Evolutionary conservation across 2,329 filamentous ascomycete species (phyloP).

Genomic region (Coniochaeta sp.): DNA sequence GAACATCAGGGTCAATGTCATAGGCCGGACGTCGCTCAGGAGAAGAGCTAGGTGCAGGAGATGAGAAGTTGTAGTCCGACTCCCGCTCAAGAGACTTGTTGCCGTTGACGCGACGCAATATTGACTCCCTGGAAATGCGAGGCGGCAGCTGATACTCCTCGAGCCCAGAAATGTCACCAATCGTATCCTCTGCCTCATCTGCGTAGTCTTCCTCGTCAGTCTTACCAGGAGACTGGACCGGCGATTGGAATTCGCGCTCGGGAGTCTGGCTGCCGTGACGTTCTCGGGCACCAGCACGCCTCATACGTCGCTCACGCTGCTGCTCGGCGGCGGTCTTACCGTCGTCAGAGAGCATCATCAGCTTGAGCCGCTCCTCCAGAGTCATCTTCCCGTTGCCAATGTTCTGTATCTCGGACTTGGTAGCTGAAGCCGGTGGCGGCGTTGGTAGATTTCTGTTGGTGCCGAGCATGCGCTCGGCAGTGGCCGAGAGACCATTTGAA

Average conservation of each 20-base stretch:
- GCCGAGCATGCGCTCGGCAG: conserved; percentile 63
- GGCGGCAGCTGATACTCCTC: conserved; percentile 61
- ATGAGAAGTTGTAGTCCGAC: conserved; percentile 58
- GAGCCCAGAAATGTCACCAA: conserved; percentile 52
- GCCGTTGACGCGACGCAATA: conserved; percentile 78
- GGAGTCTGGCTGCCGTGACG: conserved; percentile 32
- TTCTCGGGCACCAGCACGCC: conserved; percentile 49
- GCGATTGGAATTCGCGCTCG: conserved; percentile 25
- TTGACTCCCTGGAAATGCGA: conserved; percentile 88
- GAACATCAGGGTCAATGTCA: conserved; percentile 71
- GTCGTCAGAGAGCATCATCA: conserved; percentile 81
- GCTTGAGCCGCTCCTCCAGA: conserved; percentile 73
- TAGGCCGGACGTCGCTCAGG: conserved; percentile 47
- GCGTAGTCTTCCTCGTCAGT: conserved; percentile 23
- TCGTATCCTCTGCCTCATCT: conserved; percentile 49
- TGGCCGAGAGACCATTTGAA: conserved; percentile 57
- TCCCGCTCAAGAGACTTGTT: conserved; percentile 46
- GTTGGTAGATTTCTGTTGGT: conserved; percentile 63
- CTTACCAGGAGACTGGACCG: conserved; percentile 15
- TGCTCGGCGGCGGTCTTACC: conserved; percentile 54
- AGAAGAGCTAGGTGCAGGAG: conserved; percentile 50
- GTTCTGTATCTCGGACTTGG: conserved; percentile 71
- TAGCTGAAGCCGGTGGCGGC: conserved; percentile 61
- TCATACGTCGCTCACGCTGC: conserved; percentile 62
- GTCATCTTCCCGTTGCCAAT: conserved; percentile 72